Conservation (phyloP, 139 green algal genomes). For the Desmodesmus armatus region DNA sequence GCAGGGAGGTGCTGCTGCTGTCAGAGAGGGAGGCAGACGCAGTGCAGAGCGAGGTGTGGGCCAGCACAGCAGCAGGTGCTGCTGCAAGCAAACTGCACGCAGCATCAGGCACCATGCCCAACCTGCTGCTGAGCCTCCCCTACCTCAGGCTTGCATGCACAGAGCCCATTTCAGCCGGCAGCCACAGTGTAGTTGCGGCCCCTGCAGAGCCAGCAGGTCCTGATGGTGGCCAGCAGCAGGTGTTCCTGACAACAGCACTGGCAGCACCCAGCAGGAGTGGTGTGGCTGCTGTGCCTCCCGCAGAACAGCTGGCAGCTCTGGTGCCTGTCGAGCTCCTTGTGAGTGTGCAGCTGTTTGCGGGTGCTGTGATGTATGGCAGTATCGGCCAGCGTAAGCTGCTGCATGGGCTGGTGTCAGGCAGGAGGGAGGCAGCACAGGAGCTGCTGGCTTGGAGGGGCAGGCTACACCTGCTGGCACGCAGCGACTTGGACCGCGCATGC, state of each 20-base stretch:
- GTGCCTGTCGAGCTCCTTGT: slow-evolving; percentile 23
- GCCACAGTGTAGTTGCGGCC: neutral
- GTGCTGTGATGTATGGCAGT: slow-evolving; percentile 44
- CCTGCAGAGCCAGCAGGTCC: neutral
- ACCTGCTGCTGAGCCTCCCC: slow-evolving; percentile 29
- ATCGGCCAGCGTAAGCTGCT: neutral
- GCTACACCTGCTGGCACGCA: slow-evolving; percentile 46
- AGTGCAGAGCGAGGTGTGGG: neutral
- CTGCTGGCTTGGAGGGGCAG: slow-evolving; percentile 58
- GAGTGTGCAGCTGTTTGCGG: slow-evolving; percentile 57
- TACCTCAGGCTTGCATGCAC: neutral
- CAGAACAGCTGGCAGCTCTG: neutral
- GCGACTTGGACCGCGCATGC: slow-evolving; percentile 61
- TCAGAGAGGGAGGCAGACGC: slow-evolving; percentile 20
- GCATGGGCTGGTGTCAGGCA: slow-evolving; percentile 35
- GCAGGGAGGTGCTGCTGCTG: slow-evolving; percentile 15
- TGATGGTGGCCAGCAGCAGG: neutral
- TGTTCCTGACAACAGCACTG: slow-evolving; percentile 15
- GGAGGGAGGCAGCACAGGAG: slow-evolving; percentile 44
- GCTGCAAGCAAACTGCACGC: neutral
- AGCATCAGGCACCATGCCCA: too few relatives aligned
- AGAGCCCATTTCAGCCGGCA: neutral
- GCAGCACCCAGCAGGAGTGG: neutral
- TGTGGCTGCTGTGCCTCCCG: neutral
- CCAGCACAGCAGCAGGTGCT: neutral